phyloP scores from a whole-genome alignment of 2,329 filamentous ascomycete genomes.

The Alternaria burnsii region DNA sequence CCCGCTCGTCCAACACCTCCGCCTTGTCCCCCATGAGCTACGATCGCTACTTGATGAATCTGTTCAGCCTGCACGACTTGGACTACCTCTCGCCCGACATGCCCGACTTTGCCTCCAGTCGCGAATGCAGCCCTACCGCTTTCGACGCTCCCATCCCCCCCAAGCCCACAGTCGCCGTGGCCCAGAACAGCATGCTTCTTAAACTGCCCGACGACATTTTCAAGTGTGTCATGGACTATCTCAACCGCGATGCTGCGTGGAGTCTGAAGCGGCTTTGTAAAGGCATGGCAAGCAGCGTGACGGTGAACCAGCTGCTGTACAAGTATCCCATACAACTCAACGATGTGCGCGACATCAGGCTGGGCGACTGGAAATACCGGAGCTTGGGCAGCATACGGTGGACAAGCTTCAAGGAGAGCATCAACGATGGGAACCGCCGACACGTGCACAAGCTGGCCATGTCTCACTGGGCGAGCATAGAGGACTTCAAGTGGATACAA shows the following conservation, averaged over 20 bases:
- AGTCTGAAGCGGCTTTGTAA: constrained; percentile 45
- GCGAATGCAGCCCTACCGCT: constrained; percentile 34
- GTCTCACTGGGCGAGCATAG: constrained; percentile 48
- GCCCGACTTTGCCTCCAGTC: constrained; percentile 31
- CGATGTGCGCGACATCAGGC: constrained; percentile 43
- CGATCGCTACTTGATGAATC: constrained; percentile 21
- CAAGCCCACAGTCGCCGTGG: constrained; percentile 24
- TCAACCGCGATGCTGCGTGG: constrained; percentile 45
- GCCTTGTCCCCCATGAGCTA: constrained; percentile 18
- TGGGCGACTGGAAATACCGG: constrained; percentile 48
- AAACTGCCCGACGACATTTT: constrained; percentile 49
- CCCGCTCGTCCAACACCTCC: neutral
- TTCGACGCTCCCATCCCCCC: constrained; percentile 29
- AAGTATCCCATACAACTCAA: constrained; percentile 41
- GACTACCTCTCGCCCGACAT: constrained; percentile 27
- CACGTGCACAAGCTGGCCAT: constrained; percentile 48
- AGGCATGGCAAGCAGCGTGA: constrained; percentile 42
- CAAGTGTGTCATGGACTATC: constrained; percentile 47
- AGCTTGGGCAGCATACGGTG: constrained; percentile 39
- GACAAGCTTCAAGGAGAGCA: constrained; percentile 42
- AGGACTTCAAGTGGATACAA: constrained; percentile 50
- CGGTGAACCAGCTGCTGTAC: constrained; percentile 45
- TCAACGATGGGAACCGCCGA: constrained; percentile 42
- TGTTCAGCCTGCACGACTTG: constrained; percentile 35
- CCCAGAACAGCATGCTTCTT: constrained; percentile 37